Evolutionary conservation across 2,329 filamentous ascomycete species (phyloP).

Genomic region (Penicillium sp.): DNA sequence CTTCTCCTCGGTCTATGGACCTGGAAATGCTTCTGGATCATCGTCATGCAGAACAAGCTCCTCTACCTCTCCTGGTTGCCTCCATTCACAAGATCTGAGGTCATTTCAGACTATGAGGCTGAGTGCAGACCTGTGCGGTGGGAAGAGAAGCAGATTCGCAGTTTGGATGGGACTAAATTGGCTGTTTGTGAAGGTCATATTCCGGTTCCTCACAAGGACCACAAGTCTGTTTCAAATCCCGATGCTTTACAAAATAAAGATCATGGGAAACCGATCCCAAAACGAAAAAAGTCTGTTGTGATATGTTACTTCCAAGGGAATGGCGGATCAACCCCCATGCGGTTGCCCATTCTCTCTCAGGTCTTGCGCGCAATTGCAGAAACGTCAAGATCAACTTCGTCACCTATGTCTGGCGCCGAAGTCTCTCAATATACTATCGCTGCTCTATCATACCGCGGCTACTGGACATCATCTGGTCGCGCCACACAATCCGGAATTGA

Average conservation of each 20-base stretch:
- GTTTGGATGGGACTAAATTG: conserved; percentile 44
- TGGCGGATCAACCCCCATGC: conserved; percentile 32
- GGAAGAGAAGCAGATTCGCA: conserved; percentile 54
- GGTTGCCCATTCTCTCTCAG: conserved; percentile 46
- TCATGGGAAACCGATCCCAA: neutral
- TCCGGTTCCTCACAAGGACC: conserved; percentile 35
- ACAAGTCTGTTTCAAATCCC: conserved; percentile 25
- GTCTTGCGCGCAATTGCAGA: conserved; percentile 36
- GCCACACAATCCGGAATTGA: conserved; percentile 70
- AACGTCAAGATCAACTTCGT: neutral
- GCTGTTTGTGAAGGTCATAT: conserved; percentile 66
- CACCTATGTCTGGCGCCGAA: neutral
- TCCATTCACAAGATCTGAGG: conserved; percentile 66
- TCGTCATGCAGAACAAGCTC: conserved; percentile 76
- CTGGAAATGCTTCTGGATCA: conserved; percentile 68
- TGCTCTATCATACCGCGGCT: conserved; percentile 64
- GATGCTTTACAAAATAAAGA: conserved; percentile 16
- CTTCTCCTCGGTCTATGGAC: conserved; percentile 64
- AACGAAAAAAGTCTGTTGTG: conserved; percentile 19
- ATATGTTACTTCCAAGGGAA: conserved; percentile 38
- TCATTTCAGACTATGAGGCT: conserved; percentile 60
- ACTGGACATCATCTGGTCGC: conserved; percentile 72
- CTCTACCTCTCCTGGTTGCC: conserved; percentile 77
- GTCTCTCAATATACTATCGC: conserved; percentile 40
- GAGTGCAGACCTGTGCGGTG: conserved; percentile 64